Evolutionary conservation across 1,284 basidiomycete genomes (phyloP).

Genomic region (Singerocomus inundabilis): DNA sequence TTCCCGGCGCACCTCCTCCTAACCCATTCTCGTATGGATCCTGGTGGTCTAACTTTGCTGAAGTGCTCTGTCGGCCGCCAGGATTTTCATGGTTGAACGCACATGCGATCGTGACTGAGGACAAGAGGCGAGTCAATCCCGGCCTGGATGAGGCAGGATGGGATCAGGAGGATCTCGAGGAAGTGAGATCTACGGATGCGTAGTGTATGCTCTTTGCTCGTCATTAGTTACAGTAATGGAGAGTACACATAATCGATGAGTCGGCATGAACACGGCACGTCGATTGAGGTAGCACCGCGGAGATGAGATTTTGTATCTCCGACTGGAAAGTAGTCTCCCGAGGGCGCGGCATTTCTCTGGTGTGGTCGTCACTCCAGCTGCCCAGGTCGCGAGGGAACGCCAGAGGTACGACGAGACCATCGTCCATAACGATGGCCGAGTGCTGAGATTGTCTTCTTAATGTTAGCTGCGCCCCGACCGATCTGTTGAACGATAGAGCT

Average conservation of each 20-base stretch:
- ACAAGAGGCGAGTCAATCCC: constrained; percentile 67
- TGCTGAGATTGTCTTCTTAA: constrained; percentile 14
- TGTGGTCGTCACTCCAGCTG: constrained; percentile 12
- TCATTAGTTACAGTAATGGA: constrained; percentile 1
- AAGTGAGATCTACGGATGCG: constrained; percentile 27
- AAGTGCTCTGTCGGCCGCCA: constrained; percentile 68
- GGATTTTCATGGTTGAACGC: constrained; percentile 71
- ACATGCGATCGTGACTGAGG: constrained; percentile 55
- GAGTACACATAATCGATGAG: background rate
- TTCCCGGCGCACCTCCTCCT: constrained; percentile 58
- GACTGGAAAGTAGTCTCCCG: constrained; percentile 21
- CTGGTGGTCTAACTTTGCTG: constrained; percentile 65
- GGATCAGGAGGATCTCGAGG: constrained; percentile 26
- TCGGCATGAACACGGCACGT: background rate
- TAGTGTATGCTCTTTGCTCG: constrained; percentile 21
- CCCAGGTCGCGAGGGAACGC: constrained; percentile 12
- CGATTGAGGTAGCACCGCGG: constrained; percentile 18
- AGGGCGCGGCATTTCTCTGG: constrained; percentile 31
- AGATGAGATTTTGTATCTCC: constrained; percentile 28
- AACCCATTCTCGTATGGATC: constrained; percentile 79
- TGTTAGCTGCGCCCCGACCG: constrained; percentile 8
- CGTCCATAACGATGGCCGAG: constrained; percentile 9
- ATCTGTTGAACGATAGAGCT: constrained; percentile 12
- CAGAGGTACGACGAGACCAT: constrained; percentile 21
- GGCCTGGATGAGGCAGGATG: constrained; percentile 38